Evolutionary conservation across 345 rosid genomes (phyloP).

Genomic region (Brassica cretica): DNA sequence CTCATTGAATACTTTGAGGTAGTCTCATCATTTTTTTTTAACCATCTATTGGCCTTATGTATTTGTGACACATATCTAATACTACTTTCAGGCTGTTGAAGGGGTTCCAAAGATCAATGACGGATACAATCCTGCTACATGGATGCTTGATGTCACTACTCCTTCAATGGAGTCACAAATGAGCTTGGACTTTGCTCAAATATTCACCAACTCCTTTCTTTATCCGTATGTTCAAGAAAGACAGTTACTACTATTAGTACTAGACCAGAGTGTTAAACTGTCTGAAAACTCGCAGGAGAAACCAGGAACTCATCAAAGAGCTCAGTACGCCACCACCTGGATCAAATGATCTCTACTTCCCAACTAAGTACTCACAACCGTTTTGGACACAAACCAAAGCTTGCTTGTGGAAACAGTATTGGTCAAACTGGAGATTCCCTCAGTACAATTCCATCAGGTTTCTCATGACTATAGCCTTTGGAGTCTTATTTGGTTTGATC

Average conservation of each 20-base stretch:
- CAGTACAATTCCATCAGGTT: conserved; percentile 72
- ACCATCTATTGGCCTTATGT: neutral
- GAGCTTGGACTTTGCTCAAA: conserved; percentile 65
- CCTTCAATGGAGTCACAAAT: conserved; percentile 67
- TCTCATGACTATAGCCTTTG: conserved; percentile 56
- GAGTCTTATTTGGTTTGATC: conserved; percentile 63
- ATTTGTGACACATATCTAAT: neutral
- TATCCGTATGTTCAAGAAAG: conserved; percentile 49
- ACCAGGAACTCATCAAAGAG: conserved; percentile 62
- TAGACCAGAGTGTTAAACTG: neutral
- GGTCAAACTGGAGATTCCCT: conserved; percentile 81
- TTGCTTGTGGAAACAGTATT: conserved; percentile 77
- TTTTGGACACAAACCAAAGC: conserved; percentile 61
- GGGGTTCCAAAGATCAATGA: conserved; percentile 72
- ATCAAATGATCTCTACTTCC: conserved; percentile 65
- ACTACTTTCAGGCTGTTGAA: conserved; percentile 56
- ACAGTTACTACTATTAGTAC: neutral
- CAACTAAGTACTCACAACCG: conserved; percentile 61
- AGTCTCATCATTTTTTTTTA: neutral
- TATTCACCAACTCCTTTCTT: conserved; percentile 62
- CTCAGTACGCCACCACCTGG: conserved; percentile 61
- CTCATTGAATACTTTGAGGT: conserved; percentile 91
- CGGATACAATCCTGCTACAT: conserved; percentile 87
- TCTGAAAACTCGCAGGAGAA: conserved; percentile 53
- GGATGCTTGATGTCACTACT: conserved; percentile 87